phyloP scores from a whole-genome alignment of 371 early-diverging fungal genomes.

The Fennellomyces sp. region DNA sequence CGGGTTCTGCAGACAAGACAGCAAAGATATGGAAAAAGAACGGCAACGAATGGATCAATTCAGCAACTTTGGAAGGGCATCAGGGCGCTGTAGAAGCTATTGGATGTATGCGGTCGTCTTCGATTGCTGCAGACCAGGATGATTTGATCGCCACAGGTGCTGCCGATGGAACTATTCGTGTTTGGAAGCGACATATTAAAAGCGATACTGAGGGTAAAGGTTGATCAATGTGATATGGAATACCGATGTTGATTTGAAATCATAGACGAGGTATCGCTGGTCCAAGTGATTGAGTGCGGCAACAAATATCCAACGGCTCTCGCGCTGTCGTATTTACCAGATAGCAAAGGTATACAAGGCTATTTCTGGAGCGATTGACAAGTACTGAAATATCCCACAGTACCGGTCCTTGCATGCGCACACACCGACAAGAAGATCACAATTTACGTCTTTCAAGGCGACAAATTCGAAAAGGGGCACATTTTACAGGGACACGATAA shows the following conservation, averaged over 20 bases:
- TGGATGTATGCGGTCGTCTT: conserved; percentile 58
- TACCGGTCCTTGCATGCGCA: conserved; percentile 73
- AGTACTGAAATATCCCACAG: too few species aligned
- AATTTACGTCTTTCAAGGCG: conserved; percentile 55
- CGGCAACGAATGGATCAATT: conserved; percentile 61
- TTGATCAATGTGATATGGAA: not conserved
- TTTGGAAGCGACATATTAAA: conserved; percentile 66
- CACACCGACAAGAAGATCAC: conserved; percentile 74
- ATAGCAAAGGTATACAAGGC: conserved; percentile 44
- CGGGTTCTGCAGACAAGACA: conserved; percentile 85
- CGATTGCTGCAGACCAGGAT: conserved; percentile 26
- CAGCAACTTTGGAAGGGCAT: conserved; percentile 75
- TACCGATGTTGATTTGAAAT: not conserved
- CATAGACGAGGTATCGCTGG: conserved; percentile 9
- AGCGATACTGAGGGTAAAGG: conserved; percentile 47
- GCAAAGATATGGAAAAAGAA: conserved; percentile 74
- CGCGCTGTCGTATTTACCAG: conserved; percentile 73
- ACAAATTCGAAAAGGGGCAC: conserved; percentile 61
- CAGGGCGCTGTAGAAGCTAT: conserved; percentile 70
- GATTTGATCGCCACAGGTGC: conserved; percentile 79
- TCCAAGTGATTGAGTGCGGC: conserved; percentile 75
- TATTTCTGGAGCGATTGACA: too few species aligned
- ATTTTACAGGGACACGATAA: conserved; percentile 89
- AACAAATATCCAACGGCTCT: conserved; percentile 72
- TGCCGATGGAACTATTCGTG: conserved; percentile 78